phyloP scores from a whole-genome alignment of 2,329 filamentous ascomycete species.

The Claviceps cyperi region DNA sequence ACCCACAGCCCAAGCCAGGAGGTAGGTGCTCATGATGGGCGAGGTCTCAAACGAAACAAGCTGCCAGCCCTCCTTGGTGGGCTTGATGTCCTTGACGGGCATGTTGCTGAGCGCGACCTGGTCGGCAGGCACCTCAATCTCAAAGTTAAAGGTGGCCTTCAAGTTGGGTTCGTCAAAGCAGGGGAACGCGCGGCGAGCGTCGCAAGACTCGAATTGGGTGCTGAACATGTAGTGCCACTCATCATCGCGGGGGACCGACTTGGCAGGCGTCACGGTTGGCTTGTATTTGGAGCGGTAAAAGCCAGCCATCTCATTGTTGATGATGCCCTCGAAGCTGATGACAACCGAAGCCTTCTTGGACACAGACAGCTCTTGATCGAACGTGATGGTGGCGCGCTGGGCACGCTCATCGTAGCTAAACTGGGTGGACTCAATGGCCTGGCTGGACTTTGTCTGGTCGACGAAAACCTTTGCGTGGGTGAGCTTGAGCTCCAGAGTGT shows the following conservation, averaged over 20 bases:
- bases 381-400: constrained; percentile 69
- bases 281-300: constrained; percentile 95
- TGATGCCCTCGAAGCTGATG: constrained; percentile 63
- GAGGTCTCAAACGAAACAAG: constrained; percentile 68
- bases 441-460: constrained; percentile 41
- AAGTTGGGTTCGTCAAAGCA: constrained; percentile 97
- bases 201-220: constrained; percentile 95
- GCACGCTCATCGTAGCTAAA: constrained; percentile 72
- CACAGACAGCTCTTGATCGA: constrained; percentile 55
- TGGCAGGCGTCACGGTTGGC: constrained; percentile 53
- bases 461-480: constrained; percentile 46
- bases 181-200: constrained; percentile 87
- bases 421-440: constrained; percentile 44
- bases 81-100: constrained; percentile 61
- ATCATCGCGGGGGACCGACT: constrained; percentile 62
- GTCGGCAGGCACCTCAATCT: constrained; percentile 79
- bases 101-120: constrained; percentile 90
- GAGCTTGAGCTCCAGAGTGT: constrained; percentile 72
- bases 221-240: constrained; percentile 67
- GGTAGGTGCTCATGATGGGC: constrained; percentile 82
- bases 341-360: constrained; percentile 51
- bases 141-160: constrained; percentile 89
- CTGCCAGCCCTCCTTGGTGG: constrained; percentile 49
- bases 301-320: constrained; percentile 85
- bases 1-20: constrained; percentile 86